Evolutionary conservation across 1,284 basidiomycete species (phyloP).

Genomic region (Wallemia hederae): DNA sequence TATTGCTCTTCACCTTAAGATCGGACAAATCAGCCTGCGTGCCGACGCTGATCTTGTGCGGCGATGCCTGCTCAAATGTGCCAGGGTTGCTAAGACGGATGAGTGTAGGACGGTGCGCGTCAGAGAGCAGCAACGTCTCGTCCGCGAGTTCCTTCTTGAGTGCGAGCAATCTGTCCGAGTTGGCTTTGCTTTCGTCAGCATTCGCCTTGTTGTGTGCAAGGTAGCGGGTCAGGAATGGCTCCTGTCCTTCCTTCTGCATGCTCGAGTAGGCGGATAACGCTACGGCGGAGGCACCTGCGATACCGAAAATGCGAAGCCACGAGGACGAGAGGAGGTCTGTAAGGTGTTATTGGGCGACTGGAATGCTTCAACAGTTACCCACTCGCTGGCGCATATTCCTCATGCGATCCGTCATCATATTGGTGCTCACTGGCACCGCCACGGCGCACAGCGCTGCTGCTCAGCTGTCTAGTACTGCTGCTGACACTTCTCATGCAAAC

Average conservation of each 20-base stretch:
- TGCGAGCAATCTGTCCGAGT: slow-evolving; percentile 16
- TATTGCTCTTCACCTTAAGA: slow-evolving; percentile 15
- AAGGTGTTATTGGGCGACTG: not conserved
- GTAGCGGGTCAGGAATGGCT: not conserved
- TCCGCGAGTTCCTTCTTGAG: slow-evolving; percentile 16
- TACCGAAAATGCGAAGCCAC: not conserved
- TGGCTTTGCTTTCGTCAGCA: not conserved
- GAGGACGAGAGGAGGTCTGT: not conserved
- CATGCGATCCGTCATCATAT: not conserved
- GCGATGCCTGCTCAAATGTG: slow-evolving; percentile 17
- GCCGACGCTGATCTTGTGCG: slow-evolving; percentile 17
- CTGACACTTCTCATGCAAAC: too few relatives aligned
- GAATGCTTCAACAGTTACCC: not conserved
- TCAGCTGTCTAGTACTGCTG: too few relatives aligned
- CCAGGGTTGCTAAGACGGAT: slow-evolving; percentile 17
- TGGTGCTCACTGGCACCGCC: too few relatives aligned
- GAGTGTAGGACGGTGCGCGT: slow-evolving; percentile 18
- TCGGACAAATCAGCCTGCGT: slow-evolving; percentile 17
- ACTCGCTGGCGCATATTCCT: not conserved
- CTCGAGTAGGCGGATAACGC: not conserved
- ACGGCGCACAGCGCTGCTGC: too few relatives aligned
- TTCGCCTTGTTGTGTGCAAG: not conserved
- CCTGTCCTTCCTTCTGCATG: not conserved
- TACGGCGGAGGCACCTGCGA: not conserved
- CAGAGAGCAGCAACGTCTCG: slow-evolving; percentile 18